A percentile compares a stretch with the other conserved stretches of the same genome.
phyloP scores from a whole-genome alignment of 1,139 yeast species.

The Ogataea hybrid region DNA sequence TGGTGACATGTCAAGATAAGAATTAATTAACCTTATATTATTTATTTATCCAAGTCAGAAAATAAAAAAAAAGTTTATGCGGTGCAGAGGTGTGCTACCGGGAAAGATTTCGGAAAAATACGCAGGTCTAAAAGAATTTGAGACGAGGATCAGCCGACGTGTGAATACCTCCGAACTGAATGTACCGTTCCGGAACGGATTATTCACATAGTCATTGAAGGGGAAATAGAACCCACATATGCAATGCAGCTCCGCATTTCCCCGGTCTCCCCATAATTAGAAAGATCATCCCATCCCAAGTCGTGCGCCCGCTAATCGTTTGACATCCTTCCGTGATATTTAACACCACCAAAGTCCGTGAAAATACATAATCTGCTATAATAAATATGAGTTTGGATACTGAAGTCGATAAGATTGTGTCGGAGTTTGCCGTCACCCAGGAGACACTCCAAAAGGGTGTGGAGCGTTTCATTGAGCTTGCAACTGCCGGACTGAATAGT shows the following conservation, averaged over 20 bases:
- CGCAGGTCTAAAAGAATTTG: no score
- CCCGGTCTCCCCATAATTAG: neutral
- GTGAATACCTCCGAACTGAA: no score
- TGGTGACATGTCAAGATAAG: slow-evolving; percentile 16
- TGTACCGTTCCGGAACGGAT: no score
- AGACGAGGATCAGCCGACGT: no score
- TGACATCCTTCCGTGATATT: slow-evolving; percentile 2
- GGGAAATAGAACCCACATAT: neutral
- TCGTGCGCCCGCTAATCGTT: neutral
- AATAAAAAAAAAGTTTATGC: neutral
- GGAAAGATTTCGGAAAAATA: no score
- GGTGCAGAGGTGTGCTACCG: slow-evolving; percentile 5
- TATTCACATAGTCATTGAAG: neutral
- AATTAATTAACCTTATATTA: neutral
- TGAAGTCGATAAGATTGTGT: slow-evolving; percentile 48
- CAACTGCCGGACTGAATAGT: slow-evolving; percentile 57
- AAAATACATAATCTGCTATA: slow-evolving; percentile 1
- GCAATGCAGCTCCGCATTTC: neutral
- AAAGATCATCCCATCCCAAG: neutral
- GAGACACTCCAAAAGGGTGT: slow-evolving; percentile 57
- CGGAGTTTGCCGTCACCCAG: slow-evolving; percentile 53
- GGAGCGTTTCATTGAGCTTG: slow-evolving; percentile 58
- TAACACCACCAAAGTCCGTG: slow-evolving; percentile 5
- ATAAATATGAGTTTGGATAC: slow-evolving; percentile 6
- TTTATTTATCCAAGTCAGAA: slow-evolving; percentile 2